Percentiles rank a stretch among this genome's conserved stretches.
phyloP scores from a whole-genome alignment of 2,329 filamentous ascomycete genomes.

The Byssochlamys sp. region DNA sequence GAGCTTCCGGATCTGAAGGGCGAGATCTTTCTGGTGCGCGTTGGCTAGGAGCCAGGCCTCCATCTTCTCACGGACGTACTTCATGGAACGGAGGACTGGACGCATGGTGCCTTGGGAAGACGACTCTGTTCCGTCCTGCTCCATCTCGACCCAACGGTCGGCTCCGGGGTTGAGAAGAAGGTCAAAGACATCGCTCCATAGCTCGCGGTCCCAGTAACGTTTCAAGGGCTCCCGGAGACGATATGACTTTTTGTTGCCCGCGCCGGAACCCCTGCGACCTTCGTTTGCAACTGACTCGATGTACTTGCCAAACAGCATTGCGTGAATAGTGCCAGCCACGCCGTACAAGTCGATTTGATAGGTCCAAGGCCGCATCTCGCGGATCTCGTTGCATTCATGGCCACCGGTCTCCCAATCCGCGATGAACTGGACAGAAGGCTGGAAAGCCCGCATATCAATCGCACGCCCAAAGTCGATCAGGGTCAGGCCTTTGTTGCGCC shows the following conservation, averaged over 20 bases:
- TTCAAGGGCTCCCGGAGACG: constrained; percentile 74
- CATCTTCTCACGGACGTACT: constrained; percentile 63
- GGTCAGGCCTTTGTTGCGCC: constrained; percentile 67
- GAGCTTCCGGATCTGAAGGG: constrained; percentile 50
- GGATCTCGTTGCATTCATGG: constrained; percentile 90
- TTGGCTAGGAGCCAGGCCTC: constrained; percentile 72
- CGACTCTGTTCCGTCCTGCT: constrained; percentile 32
- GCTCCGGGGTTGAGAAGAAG: constrained; percentile 67
- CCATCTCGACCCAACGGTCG: constrained; percentile 52
- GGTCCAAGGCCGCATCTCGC: constrained; percentile 87
- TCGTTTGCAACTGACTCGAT: constrained; percentile 59
- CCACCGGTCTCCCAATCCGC: constrained; percentile 87
- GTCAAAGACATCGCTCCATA: constrained; percentile 78
- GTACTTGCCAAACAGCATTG: constrained; percentile 85
- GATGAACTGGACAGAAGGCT: constrained; percentile 69
- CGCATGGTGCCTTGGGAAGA: constrained; percentile 39
- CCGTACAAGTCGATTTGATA: constrained; percentile 97
- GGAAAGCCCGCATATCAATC: constrained; percentile 85
- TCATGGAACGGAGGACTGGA: constrained; percentile 65
- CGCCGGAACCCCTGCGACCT: constrained; percentile 1
- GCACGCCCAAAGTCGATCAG: constrained; percentile 92
- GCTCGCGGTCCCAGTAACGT: constrained; percentile 89
- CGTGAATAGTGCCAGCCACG: constrained; percentile 77
- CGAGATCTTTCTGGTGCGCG: constrained; percentile 65
- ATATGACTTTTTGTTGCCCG: constrained; percentile 52